phyloP scores from a whole-genome alignment of 306 rosid genomes.

The Prinsepia uniflora region DNA sequence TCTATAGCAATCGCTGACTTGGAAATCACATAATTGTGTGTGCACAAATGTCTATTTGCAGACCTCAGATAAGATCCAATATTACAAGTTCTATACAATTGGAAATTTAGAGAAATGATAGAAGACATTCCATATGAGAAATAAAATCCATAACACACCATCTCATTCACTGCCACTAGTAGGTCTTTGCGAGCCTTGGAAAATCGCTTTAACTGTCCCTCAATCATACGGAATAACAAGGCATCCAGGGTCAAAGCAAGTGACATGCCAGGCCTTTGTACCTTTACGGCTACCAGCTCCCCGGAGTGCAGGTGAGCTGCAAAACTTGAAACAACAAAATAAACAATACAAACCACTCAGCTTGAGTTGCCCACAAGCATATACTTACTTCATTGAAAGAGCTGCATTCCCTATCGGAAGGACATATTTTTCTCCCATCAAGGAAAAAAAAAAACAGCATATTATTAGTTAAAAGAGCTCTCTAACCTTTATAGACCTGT shows the following conservation, averaged over 20 bases:
- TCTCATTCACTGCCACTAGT: slow-evolving; percentile 87
- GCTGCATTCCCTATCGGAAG: too few relatives aligned
- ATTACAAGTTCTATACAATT: not conserved
- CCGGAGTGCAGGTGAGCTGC: slow-evolving; percentile 98
- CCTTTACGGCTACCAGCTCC: slow-evolving; percentile 94
- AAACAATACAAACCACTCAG: slow-evolving; percentile 50
- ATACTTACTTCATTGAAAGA: slow-evolving; percentile 21
- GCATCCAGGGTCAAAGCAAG: slow-evolving; percentile 95
- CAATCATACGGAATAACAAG: slow-evolving; percentile 88
- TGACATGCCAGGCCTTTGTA: slow-evolving; percentile 96
- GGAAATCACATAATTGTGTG: not conserved
- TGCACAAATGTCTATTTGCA: not conserved
- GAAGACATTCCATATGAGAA: slow-evolving; percentile 1
- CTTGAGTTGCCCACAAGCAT: slow-evolving; percentile 39
- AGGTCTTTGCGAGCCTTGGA: slow-evolving; percentile 90
- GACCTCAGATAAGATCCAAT: not conserved
- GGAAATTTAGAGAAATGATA: not conserved
- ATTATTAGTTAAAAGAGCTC: slow-evolving; percentile 8
- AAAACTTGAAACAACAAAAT: slow-evolving; percentile 55
- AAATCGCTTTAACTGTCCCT: slow-evolving; percentile 86
- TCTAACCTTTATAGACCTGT: slow-evolving; percentile 91
- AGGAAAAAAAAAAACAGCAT: not conserved
- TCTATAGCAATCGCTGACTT: not conserved
- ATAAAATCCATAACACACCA: slow-evolving; percentile 49
- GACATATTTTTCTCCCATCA: not conserved